Base-by-base conservation (phyloP, 495 filamentous ascomycete species). In the Aspergillus leporis region DNA sequence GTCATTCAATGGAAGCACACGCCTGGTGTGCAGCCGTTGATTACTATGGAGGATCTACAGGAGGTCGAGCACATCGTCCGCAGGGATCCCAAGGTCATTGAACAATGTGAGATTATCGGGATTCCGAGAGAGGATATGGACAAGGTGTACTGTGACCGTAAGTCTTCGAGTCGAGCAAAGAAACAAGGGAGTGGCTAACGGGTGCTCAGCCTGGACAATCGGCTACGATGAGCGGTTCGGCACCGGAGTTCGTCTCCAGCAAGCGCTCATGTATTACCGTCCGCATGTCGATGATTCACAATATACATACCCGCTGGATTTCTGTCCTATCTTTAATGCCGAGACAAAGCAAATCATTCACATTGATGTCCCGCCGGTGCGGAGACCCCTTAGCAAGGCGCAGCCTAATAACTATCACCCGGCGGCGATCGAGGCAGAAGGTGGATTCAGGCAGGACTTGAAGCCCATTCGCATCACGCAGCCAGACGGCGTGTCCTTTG, bases 381-480 rank as follows among this genome's bases (percentile, higher is more conserved):
- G 93, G 45, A 77, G 93, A 55, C 90, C 89, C 0, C 60, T 97
- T 50, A 96, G 85, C 80, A 88, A 86, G 64, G 84, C 84, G 0
- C 71, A 83, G 3, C 81, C 90, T 0, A 88, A 87, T 75, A 95
- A 96, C 70, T 97, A 97, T 66, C 86, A 91, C 63, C 84, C 86
- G 0, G 85, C 82, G 0, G 82, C 87, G 1, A 84, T 97, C 45
- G 86, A 93, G 68, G 78, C 80, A 25, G 81, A 86, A 58, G 89
- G 89, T 19, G 93, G 93, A 0, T 95, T 85, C 74, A 83, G 93
- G 21, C 87, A 77, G 9, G 86, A 92, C 60, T 68, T 95, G 55
- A 97, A 96, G 77, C 91, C 93, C n/a, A 90, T 97, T 70, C 87
- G 95, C 75, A 93, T 97, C 68, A 93, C 90, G 1, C 93, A 98